Conservation (phyloP, 768 basidiomycete species). For the Hygrocybe punicea region DNA sequence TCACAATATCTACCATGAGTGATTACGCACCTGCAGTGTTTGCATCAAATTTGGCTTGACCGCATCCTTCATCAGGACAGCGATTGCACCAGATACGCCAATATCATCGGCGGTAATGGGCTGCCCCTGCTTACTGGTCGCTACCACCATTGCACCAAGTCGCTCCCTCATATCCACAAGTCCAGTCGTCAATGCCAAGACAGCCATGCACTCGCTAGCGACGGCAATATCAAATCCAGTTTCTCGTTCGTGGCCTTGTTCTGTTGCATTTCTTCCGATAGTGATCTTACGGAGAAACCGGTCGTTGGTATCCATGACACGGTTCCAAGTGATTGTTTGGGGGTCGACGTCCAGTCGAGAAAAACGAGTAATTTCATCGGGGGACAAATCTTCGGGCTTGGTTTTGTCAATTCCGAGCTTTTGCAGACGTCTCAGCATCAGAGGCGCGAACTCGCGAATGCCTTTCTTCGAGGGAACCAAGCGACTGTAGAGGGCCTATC, state of each 20-base stretch:
- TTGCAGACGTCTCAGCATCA: conserved; percentile 93
- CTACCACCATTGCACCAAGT: conserved; percentile 96
- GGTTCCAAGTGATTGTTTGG: conserved; percentile 94
- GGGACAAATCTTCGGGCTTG: conserved; percentile 85
- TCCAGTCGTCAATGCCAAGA: conserved; percentile 85
- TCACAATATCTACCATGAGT: not conserved
- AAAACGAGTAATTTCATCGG: conserved; percentile 87
- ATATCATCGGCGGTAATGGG: conserved; percentile 95
- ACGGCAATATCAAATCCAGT: conserved; percentile 97
- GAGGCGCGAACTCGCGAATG: conserved; percentile 87
- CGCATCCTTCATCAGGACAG: conserved; percentile 97
- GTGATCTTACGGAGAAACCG: conserved; percentile 93
- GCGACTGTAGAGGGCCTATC: conserved; percentile 78
- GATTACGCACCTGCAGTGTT: conserved; percentile 65
- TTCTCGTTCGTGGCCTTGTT: conserved; percentile 83
- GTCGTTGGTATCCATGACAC: conserved; percentile 95
- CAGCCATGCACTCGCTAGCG: conserved; percentile 97
- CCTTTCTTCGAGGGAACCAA: conserved; percentile 93
- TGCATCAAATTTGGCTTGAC: conserved; percentile 99
- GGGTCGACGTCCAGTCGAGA: conserved; percentile 90
- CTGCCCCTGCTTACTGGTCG: conserved; percentile 85
- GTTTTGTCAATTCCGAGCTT: conserved; percentile 96
- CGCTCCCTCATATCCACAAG: conserved; percentile 88
- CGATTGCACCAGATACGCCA: conserved; percentile 90
- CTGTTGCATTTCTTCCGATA: conserved; percentile 85